Evolutionary conservation across 768 basidiomycete genomes (phyloP), one percentile per base, ranked within the genome.

Genomic region (Suillus variegatus): DNA sequence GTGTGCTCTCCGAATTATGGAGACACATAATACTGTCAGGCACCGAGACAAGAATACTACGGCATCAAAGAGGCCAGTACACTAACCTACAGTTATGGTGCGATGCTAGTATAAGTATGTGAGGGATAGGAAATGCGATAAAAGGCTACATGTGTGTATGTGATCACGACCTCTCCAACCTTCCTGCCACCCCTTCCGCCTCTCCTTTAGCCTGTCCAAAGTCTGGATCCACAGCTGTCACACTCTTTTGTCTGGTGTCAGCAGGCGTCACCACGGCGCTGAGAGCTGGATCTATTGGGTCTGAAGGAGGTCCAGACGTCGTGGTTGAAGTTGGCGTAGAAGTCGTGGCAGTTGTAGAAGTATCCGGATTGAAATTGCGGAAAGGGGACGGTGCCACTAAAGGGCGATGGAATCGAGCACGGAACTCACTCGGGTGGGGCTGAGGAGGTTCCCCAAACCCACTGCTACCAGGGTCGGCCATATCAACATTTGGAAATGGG

Each of bases 381-480:
- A 90, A 90, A 6, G 89, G 89, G 0, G 86, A 81, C 0, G 88
- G 88, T 0, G 83, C 87, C 20, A 82, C 80, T 57, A 90, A 80
- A 2, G 88, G 76, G 28, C 87, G 80, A 64, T 86, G 87, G 72
- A 90, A 90, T 55, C 89, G 86, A 10, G 85, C 86, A 25, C 89
- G 86, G 68, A 90, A 87, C 61, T 90, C 88, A 69, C 80, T 85
- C 38, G 81, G 70, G 20, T 77, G 67, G 6, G 77, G 70, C 8
- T 72, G 73, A 13, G 70, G 70, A 52, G 77, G 77, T n/a, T 76
- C 74, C 40, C 67, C 66, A 14, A 76, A 76, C 20, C 67, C 73
- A 47, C 69, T 69, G 1, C 67, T 52, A 20, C 73, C 64, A 12
- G 78, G 75, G 63, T 81, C 78, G 64, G 67, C 70, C 69, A 79